Base-by-base conservation (phyloP, 2,329 filamentous ascomycete genomes). In the Diaporthe capsici region DNA sequence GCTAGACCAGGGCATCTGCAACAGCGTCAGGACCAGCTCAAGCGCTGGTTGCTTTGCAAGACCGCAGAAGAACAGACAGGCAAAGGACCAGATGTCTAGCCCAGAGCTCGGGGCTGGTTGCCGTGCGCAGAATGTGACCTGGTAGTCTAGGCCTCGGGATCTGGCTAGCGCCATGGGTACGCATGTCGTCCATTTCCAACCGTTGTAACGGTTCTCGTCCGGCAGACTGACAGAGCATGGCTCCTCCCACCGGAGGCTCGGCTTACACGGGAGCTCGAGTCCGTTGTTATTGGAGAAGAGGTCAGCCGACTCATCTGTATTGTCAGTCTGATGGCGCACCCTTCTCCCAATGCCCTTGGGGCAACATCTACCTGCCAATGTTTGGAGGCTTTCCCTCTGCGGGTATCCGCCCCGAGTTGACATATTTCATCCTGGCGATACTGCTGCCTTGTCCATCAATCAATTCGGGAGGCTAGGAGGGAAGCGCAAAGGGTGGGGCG, bases 181-280 rank as follows among this genome's bases (percentile, higher is more conserved):
- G 60, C 58, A 22, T 68, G 42, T 15, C 10, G 9, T 34, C 42
- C 51, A 12, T 44, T 44, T n/a, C 12, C 10, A 47, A 61, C 28
- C 47, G 68, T 72, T 72, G 68, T 39, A 71, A 44, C 61, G 58
- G 53, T 49, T 31, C 28, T 75, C 42, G 49, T 44, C 51, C 51
- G 42, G 58, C 74, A 73, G 74, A 67, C 49, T 44, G 34, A 25
- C 65, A 71, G 73, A 57, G 47, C 37, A 37, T 72, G 17, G 74
- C 55, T 70, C 74, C 25, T 67, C 28, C 17, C 44, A 49, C 68
- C 74, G 42, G 20, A 31, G 34, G 37, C 60, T 31, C 47, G 58
- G 73, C 31, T 42, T 67, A 73, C 57, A 67, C 58, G 47, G 37
- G 58, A 51, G n/a, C 15, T 51, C 49, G 28, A 67, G 57, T n/a